Base-by-base conservation (phyloP, 495 filamentous ascomycete species). In the Trichoderma virens region DNA sequence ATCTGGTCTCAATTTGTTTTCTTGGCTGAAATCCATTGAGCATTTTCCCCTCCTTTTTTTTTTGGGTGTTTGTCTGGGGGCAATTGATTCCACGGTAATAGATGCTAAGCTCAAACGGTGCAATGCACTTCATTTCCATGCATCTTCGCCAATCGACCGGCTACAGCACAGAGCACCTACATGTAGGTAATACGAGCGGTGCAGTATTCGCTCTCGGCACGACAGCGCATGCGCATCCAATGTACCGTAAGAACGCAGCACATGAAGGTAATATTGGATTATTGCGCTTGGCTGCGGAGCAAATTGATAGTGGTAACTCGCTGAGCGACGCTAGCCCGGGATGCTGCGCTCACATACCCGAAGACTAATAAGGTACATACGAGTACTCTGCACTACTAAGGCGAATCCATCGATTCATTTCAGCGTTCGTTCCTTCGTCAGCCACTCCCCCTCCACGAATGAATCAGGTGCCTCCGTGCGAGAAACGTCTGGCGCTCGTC, bases 391-490 rank as follows among this genome's bases (percentile, higher is more conserved):
- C n/a, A 30, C 28, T 56, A 27, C 25, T n/a, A 56, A 56, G 51
- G 18, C 27, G 23, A 35, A 4, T n/a, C n/a, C 45, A 51, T 25
- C n/a, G n/a, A n/a, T 51, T 41, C 45, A 20, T 30, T 56, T 27
- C 8, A 56, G 11, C 27, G 51, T 16, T 35, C 23, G 51, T 56
- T 30, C 51, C 51, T 56, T 30, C 51, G 51, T 56, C 51, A 56
- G 51, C 51, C 51, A 27, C 23, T 8, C 51, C 51, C 51, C 51
- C 51, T 56, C 51, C 51, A 28, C 25, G 51, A 30, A 27, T 56
- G 51, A 30, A 56, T 56, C 51, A 56, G 51, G 51, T 56, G 51
- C 51, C 51, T 56, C 51, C 51, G 51, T 56, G 51, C 51, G 51
- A 56, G 25, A 16, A 56, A 30, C 43, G 43, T 27, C 51, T 56